These are phyloP conservation scores for Paraglomus occultum DNA, from an alignment of 192 early-diverging fungal species.

Conservation along the genomic window DNA sequence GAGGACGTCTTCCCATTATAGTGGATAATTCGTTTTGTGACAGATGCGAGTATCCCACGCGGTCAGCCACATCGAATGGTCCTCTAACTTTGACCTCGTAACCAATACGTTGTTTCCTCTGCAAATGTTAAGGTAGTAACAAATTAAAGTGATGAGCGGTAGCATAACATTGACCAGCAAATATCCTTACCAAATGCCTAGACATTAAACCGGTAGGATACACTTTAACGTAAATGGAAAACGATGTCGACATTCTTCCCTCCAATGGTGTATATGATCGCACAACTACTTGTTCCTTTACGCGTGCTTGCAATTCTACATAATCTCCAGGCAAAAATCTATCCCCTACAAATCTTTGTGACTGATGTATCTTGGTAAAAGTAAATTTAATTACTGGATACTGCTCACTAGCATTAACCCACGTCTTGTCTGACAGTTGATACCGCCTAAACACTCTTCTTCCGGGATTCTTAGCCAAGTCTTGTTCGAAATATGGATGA, in stretches of 20 bases:
- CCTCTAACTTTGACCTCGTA: constrained; percentile 25
- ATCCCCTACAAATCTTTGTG: background rate
- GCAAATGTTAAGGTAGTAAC: background rate
- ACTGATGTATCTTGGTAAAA: constrained; percentile 13
- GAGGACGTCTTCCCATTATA: too few species aligned
- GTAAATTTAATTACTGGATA: constrained; percentile 17
- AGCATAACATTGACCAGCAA: background rate
- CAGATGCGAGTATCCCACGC: background rate
- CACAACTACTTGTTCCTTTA: constrained; percentile 6
- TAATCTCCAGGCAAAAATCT: constrained; percentile 28
- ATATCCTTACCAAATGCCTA: constrained; percentile 18
- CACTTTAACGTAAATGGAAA: constrained; percentile 26
- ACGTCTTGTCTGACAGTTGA: constrained; percentile 8
- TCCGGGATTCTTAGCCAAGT: too few species aligned
- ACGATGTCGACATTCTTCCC: background rate
- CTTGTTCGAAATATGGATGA: too few species aligned
- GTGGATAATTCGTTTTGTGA: too few species aligned
- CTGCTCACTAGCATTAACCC: background rate
- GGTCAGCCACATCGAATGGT: constrained; percentile 26
- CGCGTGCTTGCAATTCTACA: constrained; percentile 17
- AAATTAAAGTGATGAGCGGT: background rate
- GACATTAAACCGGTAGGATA: constrained; percentile 26
- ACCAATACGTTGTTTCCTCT: constrained; percentile 22
- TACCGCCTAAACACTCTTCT: constrained; percentile 21
- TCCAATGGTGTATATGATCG: constrained; percentile 26